Percentiles rank a stretch among this genome's conserved stretches.
Evolutionary conservation across 2,329 filamentous ascomycete species (phyloP).

Genomic region (Botrytis aclada): DNA sequence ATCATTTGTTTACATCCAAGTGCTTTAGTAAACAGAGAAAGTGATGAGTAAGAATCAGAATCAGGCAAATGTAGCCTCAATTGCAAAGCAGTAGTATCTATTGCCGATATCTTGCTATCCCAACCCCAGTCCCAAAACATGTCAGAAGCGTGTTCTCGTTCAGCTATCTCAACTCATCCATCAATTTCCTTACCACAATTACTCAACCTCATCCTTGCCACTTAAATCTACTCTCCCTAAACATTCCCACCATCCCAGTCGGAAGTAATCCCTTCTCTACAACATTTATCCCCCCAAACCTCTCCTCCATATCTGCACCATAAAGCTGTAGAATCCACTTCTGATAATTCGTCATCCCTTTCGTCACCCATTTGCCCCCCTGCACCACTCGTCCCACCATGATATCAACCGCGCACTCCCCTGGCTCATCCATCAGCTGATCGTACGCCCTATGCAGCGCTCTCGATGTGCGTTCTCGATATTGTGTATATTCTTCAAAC

Average conservation of each 20-base stretch:
- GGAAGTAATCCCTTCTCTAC: slow-evolving; percentile 42
- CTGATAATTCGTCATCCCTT: slow-evolving; percentile 34
- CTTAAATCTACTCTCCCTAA: slow-evolving; percentile 38
- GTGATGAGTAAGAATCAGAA: background rate
- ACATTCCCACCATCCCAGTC: slow-evolving; percentile 40
- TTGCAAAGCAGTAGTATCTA: background rate
- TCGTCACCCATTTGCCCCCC: background rate
- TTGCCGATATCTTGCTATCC: background rate
- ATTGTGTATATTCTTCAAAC: background rate
- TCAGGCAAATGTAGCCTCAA: background rate
- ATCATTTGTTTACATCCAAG: background rate
- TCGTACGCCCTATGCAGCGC: background rate
- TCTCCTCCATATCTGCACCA: slow-evolving; percentile 39
- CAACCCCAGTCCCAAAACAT: background rate
- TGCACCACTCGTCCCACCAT: background rate
- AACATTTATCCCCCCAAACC: slow-evolving; percentile 41
- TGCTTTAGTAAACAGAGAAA: background rate
- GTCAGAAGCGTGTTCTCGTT: background rate
- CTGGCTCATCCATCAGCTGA: background rate
- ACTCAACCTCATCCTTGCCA: slow-evolving; percentile 40
- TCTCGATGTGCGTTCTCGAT: background rate
- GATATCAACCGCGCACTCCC: background rate
- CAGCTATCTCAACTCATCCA: background rate
- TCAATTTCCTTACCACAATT: background rate
- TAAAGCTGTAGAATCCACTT: slow-evolving; percentile 41